Percentiles rank a stretch among this genome's conserved stretches.
Evolutionary conservation across 345 rosid species (phyloP).

Genomic region (Hibiscus trionum): DNA sequence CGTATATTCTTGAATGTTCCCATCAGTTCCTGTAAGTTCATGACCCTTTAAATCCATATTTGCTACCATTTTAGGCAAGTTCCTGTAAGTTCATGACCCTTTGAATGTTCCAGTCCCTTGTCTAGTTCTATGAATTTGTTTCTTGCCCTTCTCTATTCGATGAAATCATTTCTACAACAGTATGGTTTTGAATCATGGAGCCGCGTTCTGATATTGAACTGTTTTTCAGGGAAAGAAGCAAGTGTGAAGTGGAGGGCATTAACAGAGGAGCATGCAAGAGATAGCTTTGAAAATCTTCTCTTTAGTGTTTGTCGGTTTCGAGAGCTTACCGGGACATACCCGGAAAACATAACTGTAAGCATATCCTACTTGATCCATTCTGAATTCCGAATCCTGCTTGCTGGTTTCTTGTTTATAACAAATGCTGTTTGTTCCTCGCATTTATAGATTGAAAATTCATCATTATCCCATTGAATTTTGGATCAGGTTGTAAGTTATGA

Average conservation of each 20-base stretch:
- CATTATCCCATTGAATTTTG: not conserved
- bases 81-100: not conserved
- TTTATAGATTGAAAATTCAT: not conserved
- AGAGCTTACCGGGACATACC: constrained; percentile 89
- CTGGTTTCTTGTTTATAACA: not conserved
- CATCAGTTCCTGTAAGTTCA: not conserved
- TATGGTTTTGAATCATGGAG: not conserved
- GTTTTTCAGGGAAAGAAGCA: constrained; percentile 53
- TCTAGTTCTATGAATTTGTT: not conserved
- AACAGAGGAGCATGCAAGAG: constrained; percentile 98
- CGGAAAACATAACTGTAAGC: constrained; percentile 82
- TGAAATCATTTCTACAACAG: not conserved
- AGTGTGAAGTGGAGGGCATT: constrained; percentile 68
- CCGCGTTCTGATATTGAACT: constrained; percentile 9
- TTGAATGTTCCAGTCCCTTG: constrained; percentile 6
- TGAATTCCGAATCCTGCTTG: not conserved
- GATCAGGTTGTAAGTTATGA: constrained; percentile 87
- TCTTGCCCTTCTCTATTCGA: not conserved
- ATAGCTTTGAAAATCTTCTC: constrained; percentile 95
- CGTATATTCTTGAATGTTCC: no score
- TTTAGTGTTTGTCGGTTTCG: constrained; percentile 87
- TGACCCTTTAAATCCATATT: not conserved
- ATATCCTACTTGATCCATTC: not conserved
- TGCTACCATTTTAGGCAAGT: not conserved
- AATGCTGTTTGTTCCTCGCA: not conserved